These are phyloP conservation scores for Phoma sp. DNA, from an alignment of 2,329 filamentous ascomycete genomes.

Conservation along the genomic window DNA sequence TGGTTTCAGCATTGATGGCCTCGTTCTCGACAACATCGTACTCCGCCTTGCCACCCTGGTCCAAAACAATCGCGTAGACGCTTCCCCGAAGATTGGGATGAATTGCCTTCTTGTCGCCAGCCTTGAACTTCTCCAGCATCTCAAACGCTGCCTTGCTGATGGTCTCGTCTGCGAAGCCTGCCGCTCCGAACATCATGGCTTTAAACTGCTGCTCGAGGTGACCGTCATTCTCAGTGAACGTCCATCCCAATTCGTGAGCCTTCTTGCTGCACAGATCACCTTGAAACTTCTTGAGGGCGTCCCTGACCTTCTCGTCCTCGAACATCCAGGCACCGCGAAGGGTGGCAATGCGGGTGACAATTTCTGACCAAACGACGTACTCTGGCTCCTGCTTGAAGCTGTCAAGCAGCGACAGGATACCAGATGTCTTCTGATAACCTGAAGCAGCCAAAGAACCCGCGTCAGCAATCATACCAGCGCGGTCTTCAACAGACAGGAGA, in stretches of 20 bases:
- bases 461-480: conserved; percentile 90
- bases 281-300: conserved; percentile 84
- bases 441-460: conserved; percentile 87
- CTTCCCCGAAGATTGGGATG: conserved; percentile 90
- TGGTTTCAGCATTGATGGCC: conserved; percentile 75
- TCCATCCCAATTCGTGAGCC: conserved; percentile 87
- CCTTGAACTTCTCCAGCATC: conserved; percentile 86
- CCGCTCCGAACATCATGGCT: conserved; percentile 82
- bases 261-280: conserved; percentile 76
- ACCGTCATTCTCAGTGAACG: conserved; percentile 81
- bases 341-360: conserved; percentile 77
- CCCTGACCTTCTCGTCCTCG: conserved; percentile 73
- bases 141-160: conserved; percentile 82
- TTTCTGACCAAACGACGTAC: conserved; percentile 95
- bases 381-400: conserved; percentile 81
- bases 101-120: conserved; percentile 79
- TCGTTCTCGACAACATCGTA: conserved; percentile 79
- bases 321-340: conserved; percentile 88
- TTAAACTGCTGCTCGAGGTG: conserved; percentile 96
- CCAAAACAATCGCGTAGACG: conserved; percentile 83
- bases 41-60: conserved; percentile 84
- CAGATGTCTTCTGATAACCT: conserved; percentile 92
- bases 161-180: conserved; percentile 77
- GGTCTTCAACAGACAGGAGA: conserved; percentile 83
- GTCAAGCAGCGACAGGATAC: conserved; percentile 82